Base-by-base conservation (phyloP, 2,329 filamentous ascomycete species). In the Fusarium xyrophilum region DNA sequence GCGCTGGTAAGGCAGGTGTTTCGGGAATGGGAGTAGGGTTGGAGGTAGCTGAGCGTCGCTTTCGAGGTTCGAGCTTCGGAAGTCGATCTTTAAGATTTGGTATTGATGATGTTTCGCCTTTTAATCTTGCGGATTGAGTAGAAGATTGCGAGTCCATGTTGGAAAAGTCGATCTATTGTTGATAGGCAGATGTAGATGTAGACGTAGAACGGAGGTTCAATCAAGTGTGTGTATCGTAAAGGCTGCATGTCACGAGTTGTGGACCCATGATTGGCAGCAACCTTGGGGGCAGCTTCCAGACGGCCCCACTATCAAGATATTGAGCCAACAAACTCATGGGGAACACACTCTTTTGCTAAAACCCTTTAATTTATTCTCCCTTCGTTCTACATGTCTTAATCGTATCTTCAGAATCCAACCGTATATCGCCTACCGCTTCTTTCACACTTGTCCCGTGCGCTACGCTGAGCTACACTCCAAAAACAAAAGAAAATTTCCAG, bases 1-100 rank as follows among this genome's bases (percentile, higher is more conserved):
- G 89, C 47, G 88, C 78, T 35, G 93, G 89, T 12, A 97, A 85
- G 39, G 84, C 76, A 48, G 93, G 93, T 30, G 94, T 97, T 70
- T 86, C 84, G 63, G 94, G 94, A 46, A 91, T 83, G 65, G 93
- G 90, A 28, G 82, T 80, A 30, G 83, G 81, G 73, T 88, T 90
- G 44, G 84, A 76, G 30, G 83, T 79, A 65, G 81, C 77, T 63
- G 81, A 76, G 63, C 85, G 83, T 63, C 86, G 84, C 63, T 84
- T 84, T 62, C 90, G 86, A 32, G 91, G 88, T 74, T 90, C 85
- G 64, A 93, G 83, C 75, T 88, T 91, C 33, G 90, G 90, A 42
- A 92, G 84, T 64, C 82, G 84, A 73, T 86, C 80, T 73, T 83
- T 86, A 30, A 80, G 75, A 42, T 73, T 76, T 30, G 77, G 74